These are phyloP conservation scores for Lippia alba DNA, from an alignment of 305 asterid genomes.

Conservation along the genomic window DNA sequence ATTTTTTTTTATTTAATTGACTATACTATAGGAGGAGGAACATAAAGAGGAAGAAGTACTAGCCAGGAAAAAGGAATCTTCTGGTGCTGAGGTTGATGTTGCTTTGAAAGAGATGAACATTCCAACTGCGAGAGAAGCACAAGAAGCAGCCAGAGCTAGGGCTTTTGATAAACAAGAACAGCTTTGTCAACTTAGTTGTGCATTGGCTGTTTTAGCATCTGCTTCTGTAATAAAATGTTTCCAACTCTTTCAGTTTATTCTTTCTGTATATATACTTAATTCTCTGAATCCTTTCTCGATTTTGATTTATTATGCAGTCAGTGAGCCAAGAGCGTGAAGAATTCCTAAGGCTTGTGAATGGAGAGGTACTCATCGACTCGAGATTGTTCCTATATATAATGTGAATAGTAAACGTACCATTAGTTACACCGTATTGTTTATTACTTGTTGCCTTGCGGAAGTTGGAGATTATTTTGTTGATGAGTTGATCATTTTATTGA, in stretches of 20 bases:
- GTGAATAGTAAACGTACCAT: slow-evolving; percentile 11
- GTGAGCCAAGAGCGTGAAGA: slow-evolving; percentile 90
- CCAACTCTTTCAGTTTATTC: slow-evolving; percentile 29
- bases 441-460: slow-evolving; percentile 15
- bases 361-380: slow-evolving; percentile 61
- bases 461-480: slow-evolving; percentile 13
- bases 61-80: slow-evolving; percentile 50
- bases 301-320: slow-evolving; percentile 56
- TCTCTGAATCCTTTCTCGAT: slow-evolving; percentile 21
- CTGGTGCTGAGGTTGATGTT: slow-evolving; percentile 56
- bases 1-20: slow-evolving; percentile 25
- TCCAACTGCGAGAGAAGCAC: slow-evolving; percentile 74
- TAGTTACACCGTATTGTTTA: neutral
- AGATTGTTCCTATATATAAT: slow-evolving; percentile 23
- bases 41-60: slow-evolving; percentile 62
- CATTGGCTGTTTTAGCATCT: slow-evolving; percentile 83
- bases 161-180: slow-evolving; percentile 78
- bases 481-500: slow-evolving; percentile 22
- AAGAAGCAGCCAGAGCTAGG: slow-evolving; percentile 73
- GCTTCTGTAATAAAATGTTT: slow-evolving; percentile 61
- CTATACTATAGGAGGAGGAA: slow-evolving; percentile 71
- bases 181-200: slow-evolving; percentile 84
- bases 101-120: slow-evolving; percentile 71
- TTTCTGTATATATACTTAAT: neutral
- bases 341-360: slow-evolving; percentile 83